phyloP scores from a whole-genome alignment of 2,329 filamentous ascomycete genomes.

The Pestalotiopsis sp. region DNA sequence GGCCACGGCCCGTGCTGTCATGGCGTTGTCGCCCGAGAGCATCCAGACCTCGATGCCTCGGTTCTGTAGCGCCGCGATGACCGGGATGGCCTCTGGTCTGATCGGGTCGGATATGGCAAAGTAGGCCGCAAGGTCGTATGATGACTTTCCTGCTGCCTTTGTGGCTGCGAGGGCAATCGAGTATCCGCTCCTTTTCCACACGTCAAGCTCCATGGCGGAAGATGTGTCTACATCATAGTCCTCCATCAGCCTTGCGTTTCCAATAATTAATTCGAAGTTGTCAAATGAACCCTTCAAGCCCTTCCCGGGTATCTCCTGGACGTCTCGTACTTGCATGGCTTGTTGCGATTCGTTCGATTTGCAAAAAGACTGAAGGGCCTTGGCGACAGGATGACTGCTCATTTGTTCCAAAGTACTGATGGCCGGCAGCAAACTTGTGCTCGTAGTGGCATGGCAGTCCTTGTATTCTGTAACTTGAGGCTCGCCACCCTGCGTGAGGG shows the following conservation, averaged over 20 bases:
- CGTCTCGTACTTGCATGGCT: constrained; percentile 36
- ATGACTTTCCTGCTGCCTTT: constrained; percentile 24
- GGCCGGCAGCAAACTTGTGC: constrained; percentile 23
- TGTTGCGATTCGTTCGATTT: constrained; percentile 32
- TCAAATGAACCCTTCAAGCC: constrained; percentile 65
- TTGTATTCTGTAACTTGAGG: constrained; percentile 66
- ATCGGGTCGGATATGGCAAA: constrained; percentile 83
- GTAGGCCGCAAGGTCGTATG: constrained; percentile 61
- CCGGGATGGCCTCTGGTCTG: constrained; percentile 68
- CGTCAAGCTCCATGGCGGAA: constrained; percentile 42
- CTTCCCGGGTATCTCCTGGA: constrained; percentile 73
- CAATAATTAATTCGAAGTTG: constrained; percentile 53
- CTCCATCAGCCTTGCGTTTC: constrained; percentile 72
- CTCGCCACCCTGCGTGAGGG: constrained; percentile 74
- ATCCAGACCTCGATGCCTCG: constrained; percentile 81
- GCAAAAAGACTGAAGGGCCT: constrained; percentile 69
- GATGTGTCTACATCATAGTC: constrained; percentile 48
- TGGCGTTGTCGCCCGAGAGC: constrained; percentile 89
- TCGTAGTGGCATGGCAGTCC: constrained; percentile 37
- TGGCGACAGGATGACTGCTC: constrained; percentile 76
- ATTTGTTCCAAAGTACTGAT: constrained; percentile 68
- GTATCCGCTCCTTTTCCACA: constrained; percentile 66
- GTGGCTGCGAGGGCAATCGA: constrained; percentile 64
- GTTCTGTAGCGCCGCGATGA: constrained; percentile 66
- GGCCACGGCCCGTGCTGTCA: constrained; percentile 82